Conservation (phyloP, 1,139 yeast species). For the Yamadazyma diddensiae region DNA sequence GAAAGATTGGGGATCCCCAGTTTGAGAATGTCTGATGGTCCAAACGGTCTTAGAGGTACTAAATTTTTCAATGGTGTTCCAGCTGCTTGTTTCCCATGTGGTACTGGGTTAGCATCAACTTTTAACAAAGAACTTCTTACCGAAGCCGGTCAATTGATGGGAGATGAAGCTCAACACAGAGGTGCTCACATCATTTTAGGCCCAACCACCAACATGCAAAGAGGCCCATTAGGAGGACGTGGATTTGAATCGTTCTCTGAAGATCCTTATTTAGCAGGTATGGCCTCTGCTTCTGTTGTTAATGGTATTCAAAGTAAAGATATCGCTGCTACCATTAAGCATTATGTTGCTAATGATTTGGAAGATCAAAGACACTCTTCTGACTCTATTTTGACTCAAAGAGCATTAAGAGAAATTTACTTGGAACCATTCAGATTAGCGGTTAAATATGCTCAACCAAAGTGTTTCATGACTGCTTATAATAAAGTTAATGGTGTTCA, state of each 20-base stretch:
- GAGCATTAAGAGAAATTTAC: constrained; percentile 62
- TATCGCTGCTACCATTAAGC: constrained; percentile 57
- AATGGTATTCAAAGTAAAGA: constrained; percentile 30
- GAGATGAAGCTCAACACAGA: constrained; percentile 28
- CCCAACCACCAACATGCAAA: constrained; percentile 32
- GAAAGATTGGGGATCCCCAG: constrained; percentile 39
- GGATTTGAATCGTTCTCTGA: constrained; percentile 35
- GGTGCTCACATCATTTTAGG: constrained; percentile 35
- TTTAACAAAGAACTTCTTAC: constrained; percentile 25
- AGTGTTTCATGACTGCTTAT: constrained; percentile 53
- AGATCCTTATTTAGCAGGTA: constrained; percentile 34
- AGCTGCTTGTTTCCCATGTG: constrained; percentile 36
- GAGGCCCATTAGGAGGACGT: constrained; percentile 36
- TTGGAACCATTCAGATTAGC: constrained; percentile 63
- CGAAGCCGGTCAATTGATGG: constrained; percentile 31
- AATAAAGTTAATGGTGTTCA: constrained; percentile 58
- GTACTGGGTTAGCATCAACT: constrained; percentile 44
- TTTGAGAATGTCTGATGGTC: constrained; percentile 31
- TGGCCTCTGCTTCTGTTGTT: constrained; percentile 25
- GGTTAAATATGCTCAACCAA: constrained; percentile 37
- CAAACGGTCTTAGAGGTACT: constrained; percentile 35
- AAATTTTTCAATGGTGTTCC: constrained; percentile 28
- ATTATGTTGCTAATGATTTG: constrained; percentile 58
- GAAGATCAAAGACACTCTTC: constrained; percentile 54
- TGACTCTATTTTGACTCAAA: constrained; percentile 47